Conservation (phyloP, 495 filamentous ascomycete species). For the Xylaria grammica region DNA sequence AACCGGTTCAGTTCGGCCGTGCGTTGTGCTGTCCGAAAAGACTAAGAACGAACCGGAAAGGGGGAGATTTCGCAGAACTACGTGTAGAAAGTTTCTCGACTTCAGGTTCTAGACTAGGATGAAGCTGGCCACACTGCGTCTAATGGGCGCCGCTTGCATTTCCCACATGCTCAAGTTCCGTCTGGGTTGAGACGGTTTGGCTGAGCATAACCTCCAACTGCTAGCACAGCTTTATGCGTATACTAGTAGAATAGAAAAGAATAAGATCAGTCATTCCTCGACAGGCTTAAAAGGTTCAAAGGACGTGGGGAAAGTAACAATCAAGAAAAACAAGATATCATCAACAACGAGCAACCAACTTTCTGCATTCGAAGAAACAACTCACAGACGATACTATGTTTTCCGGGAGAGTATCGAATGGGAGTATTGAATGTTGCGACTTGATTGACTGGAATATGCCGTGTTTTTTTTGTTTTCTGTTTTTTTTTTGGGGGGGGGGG, state of each 20-base stretch:
- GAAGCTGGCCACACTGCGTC: conserved; percentile 13
- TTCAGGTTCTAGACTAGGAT: conserved; percentile 5
- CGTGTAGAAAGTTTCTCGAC: background rate
- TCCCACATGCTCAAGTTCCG: background rate
- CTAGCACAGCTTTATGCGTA: too few species aligned
- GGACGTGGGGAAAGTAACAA: background rate
- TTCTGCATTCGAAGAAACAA: background rate
- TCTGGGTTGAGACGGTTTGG: too few species aligned
- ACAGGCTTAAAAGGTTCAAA: too few species aligned
- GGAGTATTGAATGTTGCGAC: background rate
- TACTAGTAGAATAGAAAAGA: too few species aligned
- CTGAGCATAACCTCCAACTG: too few species aligned
- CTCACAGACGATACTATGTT: background rate
- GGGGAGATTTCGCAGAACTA: background rate
- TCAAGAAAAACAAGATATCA: background rate
- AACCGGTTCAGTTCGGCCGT: too few species aligned
- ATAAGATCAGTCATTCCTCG: too few species aligned
- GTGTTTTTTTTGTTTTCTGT: background rate
- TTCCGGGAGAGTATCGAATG: background rate
- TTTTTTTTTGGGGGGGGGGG: too few species aligned
- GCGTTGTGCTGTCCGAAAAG: too few species aligned
- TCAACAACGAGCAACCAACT: background rate
- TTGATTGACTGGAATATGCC: background rate
- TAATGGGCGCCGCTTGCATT: background rate
- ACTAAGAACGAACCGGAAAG: background rate